Conservation (phyloP, 148 eudicot species). For the Rhododendron vialii region DNA sequence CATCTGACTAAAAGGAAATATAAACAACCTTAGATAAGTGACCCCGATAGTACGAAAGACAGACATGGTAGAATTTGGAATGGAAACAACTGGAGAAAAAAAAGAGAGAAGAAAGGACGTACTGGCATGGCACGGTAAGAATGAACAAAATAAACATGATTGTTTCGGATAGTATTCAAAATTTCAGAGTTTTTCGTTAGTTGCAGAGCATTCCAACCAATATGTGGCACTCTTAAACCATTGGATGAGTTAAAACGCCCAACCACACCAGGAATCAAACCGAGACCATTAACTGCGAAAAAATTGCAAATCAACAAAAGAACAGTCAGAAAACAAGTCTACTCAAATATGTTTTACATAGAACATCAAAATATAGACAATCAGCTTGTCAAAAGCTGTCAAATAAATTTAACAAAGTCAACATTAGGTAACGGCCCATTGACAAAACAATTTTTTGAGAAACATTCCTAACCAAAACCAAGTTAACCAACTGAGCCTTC, state of each 20-base stretch:
- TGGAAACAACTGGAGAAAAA: background rate
- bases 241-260: conserved; percentile 81
- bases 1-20: conserved; percentile 50
- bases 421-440: background rate
- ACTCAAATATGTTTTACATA: background rate
- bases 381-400: conserved; percentile 4
- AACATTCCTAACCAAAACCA: background rate
- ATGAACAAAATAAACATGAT: conserved; percentile 96
- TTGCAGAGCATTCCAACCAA: conserved; percentile 92
- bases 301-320: background rate
- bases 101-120: conserved; percentile 15
- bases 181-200: conserved; percentile 58
- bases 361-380: background rate
- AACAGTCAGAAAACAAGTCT: background rate
- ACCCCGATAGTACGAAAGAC: conserved; percentile 6
- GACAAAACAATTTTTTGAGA: background rate
- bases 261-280: conserved; percentile 92
- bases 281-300: conserved; percentile 65
- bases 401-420: background rate
- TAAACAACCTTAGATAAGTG: conserved; percentile 7
- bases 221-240: conserved; percentile 85
- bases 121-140: conserved; percentile 96
- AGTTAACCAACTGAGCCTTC: background rate
- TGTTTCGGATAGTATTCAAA: conserved; percentile 65
- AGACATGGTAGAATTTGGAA: conserved; percentile 5